Conservation (phyloP, 345 rosid species). For the Lumnitzera littorea region DNA sequence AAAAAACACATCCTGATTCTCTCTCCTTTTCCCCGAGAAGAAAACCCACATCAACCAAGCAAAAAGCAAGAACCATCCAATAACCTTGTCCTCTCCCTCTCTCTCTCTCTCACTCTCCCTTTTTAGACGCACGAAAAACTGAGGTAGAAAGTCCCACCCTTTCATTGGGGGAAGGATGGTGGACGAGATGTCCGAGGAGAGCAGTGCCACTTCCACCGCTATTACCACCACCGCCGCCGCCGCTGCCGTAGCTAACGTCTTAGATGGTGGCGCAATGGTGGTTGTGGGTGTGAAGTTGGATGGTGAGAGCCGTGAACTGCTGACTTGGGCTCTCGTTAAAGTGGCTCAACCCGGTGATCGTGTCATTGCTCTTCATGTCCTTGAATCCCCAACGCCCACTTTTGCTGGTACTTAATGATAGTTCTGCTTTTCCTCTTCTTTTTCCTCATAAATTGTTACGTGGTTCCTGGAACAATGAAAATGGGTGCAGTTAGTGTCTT, state of each 20-base stretch:
- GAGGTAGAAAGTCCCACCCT: too few relatives aligned
- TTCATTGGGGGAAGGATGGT: too few relatives aligned
- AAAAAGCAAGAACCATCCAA: too few relatives aligned
- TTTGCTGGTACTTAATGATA: background rate
- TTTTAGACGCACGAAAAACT: too few relatives aligned
- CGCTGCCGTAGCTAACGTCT: too few relatives aligned
- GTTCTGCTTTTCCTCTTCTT: background rate
- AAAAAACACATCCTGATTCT: background rate
- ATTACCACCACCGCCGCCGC: too few relatives aligned
- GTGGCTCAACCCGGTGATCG: slow-evolving; percentile 74
- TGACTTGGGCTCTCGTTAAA: slow-evolving; percentile 86
- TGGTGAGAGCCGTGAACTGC: slow-evolving; percentile 58
- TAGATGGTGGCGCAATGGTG: slow-evolving; percentile 27
- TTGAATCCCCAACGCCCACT: slow-evolving; percentile 44
- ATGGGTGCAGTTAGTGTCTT: too few relatives aligned
- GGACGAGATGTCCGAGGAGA: too few relatives aligned
- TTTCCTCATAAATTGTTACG: background rate
- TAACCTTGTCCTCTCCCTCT: too few relatives aligned
- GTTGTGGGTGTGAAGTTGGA: slow-evolving; percentile 81
- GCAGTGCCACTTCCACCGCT: too few relatives aligned
- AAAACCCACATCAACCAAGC: too few relatives aligned
- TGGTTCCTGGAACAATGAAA: background rate
- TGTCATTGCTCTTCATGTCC: slow-evolving; percentile 81
- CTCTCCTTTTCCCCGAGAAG: background rate
- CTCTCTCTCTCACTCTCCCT: too few relatives aligned